A percentile compares a stretch with the other conserved stretches of the same genome.
Evolutionary conservation across 140 eudicot species (phyloP).

Genomic region (Oenanthe javanica): DNA sequence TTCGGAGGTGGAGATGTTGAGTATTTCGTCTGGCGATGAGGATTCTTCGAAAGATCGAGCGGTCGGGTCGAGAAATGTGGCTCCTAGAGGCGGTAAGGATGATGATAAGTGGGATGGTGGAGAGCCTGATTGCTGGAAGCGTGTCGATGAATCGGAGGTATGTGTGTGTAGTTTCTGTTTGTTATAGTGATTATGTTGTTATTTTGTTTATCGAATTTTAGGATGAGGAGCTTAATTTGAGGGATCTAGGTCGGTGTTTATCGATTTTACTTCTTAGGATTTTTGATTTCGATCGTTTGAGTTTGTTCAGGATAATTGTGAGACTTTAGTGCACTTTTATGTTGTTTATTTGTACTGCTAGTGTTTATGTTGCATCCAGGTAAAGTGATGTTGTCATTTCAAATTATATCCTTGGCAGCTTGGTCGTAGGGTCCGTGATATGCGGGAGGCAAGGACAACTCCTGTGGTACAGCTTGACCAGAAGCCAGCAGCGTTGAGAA

Average conservation of each 20-base stretch:
- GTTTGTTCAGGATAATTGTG: background rate
- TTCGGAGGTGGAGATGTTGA: constrained; percentile 91
- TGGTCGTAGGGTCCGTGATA: constrained; percentile 93
- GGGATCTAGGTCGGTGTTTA: background rate
- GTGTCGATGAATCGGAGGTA: constrained; percentile 89
- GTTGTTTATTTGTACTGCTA: background rate
- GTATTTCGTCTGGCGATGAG: constrained; percentile 94
- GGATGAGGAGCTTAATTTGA: background rate
- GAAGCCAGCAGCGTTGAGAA: constrained; percentile 50
- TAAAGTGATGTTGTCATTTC: constrained; percentile 12
- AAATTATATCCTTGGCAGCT: constrained; percentile 49
- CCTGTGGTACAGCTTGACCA: constrained; percentile 52
- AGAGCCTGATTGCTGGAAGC: constrained; percentile 89
- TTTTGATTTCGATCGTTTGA: background rate
- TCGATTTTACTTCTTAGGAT: background rate
- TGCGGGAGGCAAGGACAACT: constrained; percentile 80
- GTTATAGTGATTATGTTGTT: background rate
- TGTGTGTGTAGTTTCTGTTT: background rate
- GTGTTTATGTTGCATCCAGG: background rate
- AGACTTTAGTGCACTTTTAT: background rate
- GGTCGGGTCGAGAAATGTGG: constrained; percentile 32
- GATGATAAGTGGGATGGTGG: constrained; percentile 81
- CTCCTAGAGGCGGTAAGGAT: constrained; percentile 28
- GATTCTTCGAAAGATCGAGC: constrained; percentile 45
- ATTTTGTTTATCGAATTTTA: background rate